Conservation (phyloP, 345 rosid genomes). For the Gossypium raimondii region DNA sequence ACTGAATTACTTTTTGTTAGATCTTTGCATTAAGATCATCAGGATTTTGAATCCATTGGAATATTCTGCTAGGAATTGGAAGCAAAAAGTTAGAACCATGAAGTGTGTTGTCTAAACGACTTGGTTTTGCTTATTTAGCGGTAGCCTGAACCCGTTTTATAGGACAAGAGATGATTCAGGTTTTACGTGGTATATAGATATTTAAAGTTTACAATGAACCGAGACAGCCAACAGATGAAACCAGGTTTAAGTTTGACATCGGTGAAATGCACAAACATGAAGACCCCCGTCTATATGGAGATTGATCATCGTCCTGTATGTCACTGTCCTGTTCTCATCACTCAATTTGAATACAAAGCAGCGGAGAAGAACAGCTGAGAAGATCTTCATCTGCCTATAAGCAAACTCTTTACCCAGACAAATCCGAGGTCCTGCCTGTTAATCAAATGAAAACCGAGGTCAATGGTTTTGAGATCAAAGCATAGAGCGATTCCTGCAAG, state of each 20-base stretch:
- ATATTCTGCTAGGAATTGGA: background rate
- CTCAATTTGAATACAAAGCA: constrained; percentile 43
- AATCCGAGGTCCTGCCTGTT: constrained; percentile 67
- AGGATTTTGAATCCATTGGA: background rate
- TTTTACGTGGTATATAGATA: background rate
- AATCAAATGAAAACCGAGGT: background rate
- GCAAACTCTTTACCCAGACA: constrained; percentile 77
- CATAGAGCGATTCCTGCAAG: background rate
- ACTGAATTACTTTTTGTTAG: background rate
- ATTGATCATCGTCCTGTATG: constrained; percentile 54
- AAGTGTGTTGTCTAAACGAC: background rate
- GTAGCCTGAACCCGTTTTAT: background rate
- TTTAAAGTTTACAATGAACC: background rate
- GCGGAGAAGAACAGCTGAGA: constrained; percentile 38
- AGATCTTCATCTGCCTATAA: constrained; percentile 62
- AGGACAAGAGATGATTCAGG: background rate
- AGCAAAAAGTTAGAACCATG: background rate
- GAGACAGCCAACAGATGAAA: background rate
- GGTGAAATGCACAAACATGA: constrained; percentile 33
- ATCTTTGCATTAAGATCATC: background rate
- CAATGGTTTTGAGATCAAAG: background rate
- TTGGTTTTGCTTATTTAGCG: background rate
- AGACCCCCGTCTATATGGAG: constrained; percentile 65
- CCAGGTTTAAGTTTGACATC: constrained; percentile 12
- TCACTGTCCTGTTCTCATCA: constrained; percentile 32